Evolutionary conservation across 2,329 filamentous ascomycete genomes (phyloP), one percentile per base, ranked within the genome.

Genomic region (Aureobasidium zeae): DNA sequence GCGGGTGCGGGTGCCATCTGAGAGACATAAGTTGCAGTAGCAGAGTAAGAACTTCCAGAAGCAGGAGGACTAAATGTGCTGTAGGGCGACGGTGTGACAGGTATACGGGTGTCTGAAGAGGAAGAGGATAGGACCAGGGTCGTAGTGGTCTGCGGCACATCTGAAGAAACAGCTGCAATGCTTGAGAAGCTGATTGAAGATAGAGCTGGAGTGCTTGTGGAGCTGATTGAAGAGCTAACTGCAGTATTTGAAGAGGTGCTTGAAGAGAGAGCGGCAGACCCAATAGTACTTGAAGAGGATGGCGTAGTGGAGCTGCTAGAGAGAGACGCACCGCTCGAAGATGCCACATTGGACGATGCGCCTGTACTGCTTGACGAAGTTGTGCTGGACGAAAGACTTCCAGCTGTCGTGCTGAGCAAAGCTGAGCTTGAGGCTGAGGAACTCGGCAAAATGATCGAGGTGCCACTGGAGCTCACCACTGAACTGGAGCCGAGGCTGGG

Each of bases 11-110:
- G 35, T 2, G 44, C 30, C 12, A 34, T n/a, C n/a, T 35, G 31
- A 20, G 39, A 35, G 2, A 44, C n/a, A 20, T 34, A 44, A 5
- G 39, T 44, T 20, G 39, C 31, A n/a, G 39, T 35, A 10, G 31
- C 30, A 22, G 19, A 34, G 17, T 28, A 21, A 7, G 39, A 35
- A 11, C 29, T 11, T 3, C 30, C 30, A n/a, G n/a, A n/a, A n/a
- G n/a, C n/a, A n/a, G n/a, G n/a, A 25, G 38, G 15, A 8, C 33
- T 13, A 22, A 33, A 32, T 15, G 38, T 43, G 29, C 29, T 34
- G 24, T 34, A 44, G 5, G 22, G 22, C 5, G 39, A 34, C 8
- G 39, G 39, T 4, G 39, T 44, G 17, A 44, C 29, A 5, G 39
- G 39, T 9, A 44, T 35, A 8, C 24, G 39, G 4, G 39, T 44